Evolutionary conservation across 2,329 filamentous ascomycete species (phyloP), one percentile per base, ranked within the genome.

Genomic region (Paecilomyces sp.): DNA sequence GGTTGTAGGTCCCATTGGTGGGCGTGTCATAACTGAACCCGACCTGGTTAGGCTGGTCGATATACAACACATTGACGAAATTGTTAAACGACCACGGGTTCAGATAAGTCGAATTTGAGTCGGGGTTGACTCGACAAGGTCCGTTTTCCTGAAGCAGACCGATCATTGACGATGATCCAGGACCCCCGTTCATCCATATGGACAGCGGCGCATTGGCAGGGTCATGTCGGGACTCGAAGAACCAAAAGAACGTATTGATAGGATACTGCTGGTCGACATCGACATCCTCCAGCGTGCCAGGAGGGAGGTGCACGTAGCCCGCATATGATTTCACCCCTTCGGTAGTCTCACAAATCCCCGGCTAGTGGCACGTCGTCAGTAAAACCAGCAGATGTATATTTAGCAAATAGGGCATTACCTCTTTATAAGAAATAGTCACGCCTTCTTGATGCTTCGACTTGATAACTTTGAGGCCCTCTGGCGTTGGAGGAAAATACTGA

Each of bases 241-340:
- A 87, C 83, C 84, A 85, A 72, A 87, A 88, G 71, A 86, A 88
- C 56, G 83, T 86, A 66, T 85, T 85, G 64, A 85, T 84, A 1
- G 80, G 76, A 64, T 85, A 85, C 59, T 82, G 70, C 64, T 85
- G 82, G 36, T 72, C 65, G 28, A 76, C 73, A 34, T 68, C 63
- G 3, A 76, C 63, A 55, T 80, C 70, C 31, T 69, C 64, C 53
- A 77, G 64, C 1, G 77, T 73, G 30, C 75, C 76, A 2, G 79
- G 77, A 1, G 82, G 82, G 3, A 87, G 76, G 68, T 83, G 80
- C 13, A 87, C 80, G 63, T 86, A 87, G 34, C 85, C 84, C 0
- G 81, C 80, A 70, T 85, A 88, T 33, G 79, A 81, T 63, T 78
- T 80, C 53, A 85, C 82, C 8, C 79, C 79, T 9, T 77, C 74